phyloP scores from a whole-genome alignment of 2,329 filamentous ascomycete genomes.

The Hypoxylon sp. region DNA sequence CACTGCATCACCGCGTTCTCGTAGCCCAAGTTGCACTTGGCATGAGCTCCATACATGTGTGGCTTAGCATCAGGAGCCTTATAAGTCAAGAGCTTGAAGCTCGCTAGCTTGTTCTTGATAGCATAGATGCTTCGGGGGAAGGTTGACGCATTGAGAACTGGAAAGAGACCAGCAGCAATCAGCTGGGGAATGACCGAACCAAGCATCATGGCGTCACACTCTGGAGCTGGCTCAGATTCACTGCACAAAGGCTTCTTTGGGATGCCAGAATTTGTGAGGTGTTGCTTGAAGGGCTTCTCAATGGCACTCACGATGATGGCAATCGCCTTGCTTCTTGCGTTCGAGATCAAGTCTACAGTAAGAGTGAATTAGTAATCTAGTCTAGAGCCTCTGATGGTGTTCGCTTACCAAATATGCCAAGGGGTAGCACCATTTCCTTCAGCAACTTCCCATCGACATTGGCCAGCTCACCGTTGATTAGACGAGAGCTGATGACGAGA shows the following conservation, averaged over 20 bases:
- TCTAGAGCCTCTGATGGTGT: neutral
- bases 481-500: conserved; percentile 43
- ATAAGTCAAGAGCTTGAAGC: conserved; percentile 42
- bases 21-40: conserved; percentile 45
- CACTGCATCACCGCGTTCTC: conserved; percentile 24
- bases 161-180: conserved; percentile 40
- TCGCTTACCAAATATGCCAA: conserved; percentile 44
- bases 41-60: conserved; percentile 41
- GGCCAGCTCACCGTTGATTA: conserved; percentile 42
- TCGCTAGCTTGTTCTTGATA: conserved; percentile 39
- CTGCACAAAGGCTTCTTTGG: conserved; percentile 39
- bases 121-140: conserved; percentile 43
- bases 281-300: neutral
- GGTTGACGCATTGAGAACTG: conserved; percentile 40
- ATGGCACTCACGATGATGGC: neutral
- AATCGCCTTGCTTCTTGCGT: neutral
- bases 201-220: conserved; percentile 51
- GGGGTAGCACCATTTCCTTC: conserved; percentile 45
- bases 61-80: conserved; percentile 46
- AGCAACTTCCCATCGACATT: conserved; percentile 42
- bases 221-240: conserved; percentile 31
- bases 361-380: neutral
- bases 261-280: conserved; percentile 21
- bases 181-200: conserved; percentile 45
- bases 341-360: neutral